Evolutionary conservation across 371 early-diverging fungal species (phyloP).

Genomic region (Phascolomyces articulosus): DNA sequence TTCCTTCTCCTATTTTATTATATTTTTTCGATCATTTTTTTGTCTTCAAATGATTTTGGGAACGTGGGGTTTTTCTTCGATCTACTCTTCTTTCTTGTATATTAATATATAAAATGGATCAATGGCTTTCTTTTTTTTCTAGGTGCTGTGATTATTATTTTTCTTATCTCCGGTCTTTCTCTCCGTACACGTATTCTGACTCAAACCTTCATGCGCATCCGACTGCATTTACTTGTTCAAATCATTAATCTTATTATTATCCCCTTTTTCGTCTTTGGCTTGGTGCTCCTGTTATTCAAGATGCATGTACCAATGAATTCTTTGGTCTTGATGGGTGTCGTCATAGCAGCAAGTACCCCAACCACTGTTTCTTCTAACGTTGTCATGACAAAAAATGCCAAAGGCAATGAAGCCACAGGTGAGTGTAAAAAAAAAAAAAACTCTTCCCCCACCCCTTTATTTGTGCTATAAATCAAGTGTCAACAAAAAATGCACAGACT

Average conservation of each 20-base stretch:
- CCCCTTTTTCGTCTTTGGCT: constrained; percentile 62
- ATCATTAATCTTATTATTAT: constrained; percentile 58
- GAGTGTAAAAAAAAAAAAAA: background rate
- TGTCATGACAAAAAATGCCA: constrained; percentile 71
- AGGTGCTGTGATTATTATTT: constrained; percentile 63
- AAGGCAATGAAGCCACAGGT: constrained; percentile 65
- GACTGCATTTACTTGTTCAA: constrained; percentile 64
- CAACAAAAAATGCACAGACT: no score
- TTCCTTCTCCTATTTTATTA: no score
- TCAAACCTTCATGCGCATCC: constrained; percentile 55
- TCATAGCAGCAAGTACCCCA: constrained; percentile 66
- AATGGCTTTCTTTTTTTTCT: background rate
- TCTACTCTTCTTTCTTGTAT: no score
- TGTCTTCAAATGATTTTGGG: background rate
- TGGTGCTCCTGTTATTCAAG: constrained; percentile 49
- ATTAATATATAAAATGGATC: no score
- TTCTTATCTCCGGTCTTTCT: constrained; percentile 67
- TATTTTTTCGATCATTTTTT: background rate
- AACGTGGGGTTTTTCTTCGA: no score
- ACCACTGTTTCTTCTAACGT: constrained; percentile 78
- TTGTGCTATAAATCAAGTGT: no score
- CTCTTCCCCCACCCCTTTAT: no score
- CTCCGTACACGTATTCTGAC: constrained; percentile 63
- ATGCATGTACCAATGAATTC: constrained; percentile 49
- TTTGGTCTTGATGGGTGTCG: constrained; percentile 59